These are phyloP conservation scores for Triticum timopheevii DNA, from an alignment of 176 grass and related monocot species.

Conservation along the genomic window DNA sequence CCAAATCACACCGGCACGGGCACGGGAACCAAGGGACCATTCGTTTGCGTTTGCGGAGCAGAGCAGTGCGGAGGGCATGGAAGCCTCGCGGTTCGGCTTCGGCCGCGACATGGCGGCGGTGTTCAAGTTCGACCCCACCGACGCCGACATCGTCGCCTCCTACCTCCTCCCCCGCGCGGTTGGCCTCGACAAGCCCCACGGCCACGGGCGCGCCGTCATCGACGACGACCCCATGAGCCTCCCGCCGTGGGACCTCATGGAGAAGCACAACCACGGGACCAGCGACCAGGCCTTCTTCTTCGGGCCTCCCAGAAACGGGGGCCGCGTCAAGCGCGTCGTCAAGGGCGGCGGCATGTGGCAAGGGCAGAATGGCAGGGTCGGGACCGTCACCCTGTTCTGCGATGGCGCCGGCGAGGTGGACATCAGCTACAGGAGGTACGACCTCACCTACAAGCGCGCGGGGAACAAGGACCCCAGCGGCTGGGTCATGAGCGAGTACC, in stretches of 20 bases:
- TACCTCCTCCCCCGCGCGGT: constrained; percentile 2
- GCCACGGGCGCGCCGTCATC: neutral
- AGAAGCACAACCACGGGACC: neutral
- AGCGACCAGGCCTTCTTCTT: constrained; percentile 27
- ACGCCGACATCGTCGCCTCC: neutral
- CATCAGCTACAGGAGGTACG: neutral
- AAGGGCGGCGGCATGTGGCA: neutral
- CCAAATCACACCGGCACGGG: too few relatives aligned
- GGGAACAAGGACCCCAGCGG: rapidly evolving
- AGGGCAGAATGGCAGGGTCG: neutral
- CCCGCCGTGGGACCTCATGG: constrained; percentile 19
- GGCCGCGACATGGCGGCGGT: neutral
- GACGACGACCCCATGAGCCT: constrained; percentile 11
- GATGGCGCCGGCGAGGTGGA: neutral
- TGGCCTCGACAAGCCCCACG: neutral
- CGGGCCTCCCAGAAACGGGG: neutral
- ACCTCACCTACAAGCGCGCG: neutral
- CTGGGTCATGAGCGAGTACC: constrained; percentile 24
- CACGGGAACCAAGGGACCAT: too few relatives aligned
- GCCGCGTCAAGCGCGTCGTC: neutral
- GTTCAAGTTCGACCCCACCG: constrained; percentile 23
- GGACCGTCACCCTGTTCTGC: neutral
- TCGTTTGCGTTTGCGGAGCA: too few relatives aligned
- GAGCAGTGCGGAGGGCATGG: neutral
- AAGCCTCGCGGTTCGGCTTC: constrained; percentile 19